A percentile compares a stretch with the other conserved stretches of the same genome.
These are phyloP conservation scores for Pythium brachiatum DNA, from an alignment of 352 stramenopile species.

Conservation along the genomic window DNA sequence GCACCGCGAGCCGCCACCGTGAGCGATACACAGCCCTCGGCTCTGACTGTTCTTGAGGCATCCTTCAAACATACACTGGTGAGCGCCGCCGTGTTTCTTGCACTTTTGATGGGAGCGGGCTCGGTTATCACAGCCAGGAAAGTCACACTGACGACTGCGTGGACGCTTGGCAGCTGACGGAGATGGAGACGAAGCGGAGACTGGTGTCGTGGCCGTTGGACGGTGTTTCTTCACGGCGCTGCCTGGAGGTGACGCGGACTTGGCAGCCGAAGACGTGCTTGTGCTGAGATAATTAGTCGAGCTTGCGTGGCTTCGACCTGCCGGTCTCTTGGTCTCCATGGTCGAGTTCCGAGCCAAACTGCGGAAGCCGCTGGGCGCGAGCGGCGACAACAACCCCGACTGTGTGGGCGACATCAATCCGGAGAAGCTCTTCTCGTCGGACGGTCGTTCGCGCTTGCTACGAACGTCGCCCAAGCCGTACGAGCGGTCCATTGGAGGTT, in stretches of 20 bases:
- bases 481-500: slow-evolving; percentile 46
- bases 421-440: slow-evolving; percentile 5
- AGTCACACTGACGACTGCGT: slow-evolving; percentile 53
- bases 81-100: slow-evolving; percentile 87
- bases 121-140: slow-evolving; percentile 70
- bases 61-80: slow-evolving; percentile 80
- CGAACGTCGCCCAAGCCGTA: slow-evolving; percentile 28
- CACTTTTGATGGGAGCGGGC: slow-evolving; percentile 84
- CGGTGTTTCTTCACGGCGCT: background rate
- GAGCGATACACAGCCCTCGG: slow-evolving; percentile 79
- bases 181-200: background rate
- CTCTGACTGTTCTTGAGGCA: slow-evolving; percentile 89
- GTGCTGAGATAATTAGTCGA: background rate
- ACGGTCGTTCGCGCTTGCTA: slow-evolving; percentile 39
- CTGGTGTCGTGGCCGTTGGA: background rate
- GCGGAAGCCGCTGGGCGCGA: slow-evolving; percentile 28
- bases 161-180: slow-evolving; percentile 9
- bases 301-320: background rate
- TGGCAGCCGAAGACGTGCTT: background rate
- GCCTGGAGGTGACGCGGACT: background rate
- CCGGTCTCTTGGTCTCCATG: slow-evolving; percentile 40
- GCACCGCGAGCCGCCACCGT: slow-evolving; percentile 78
- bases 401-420: slow-evolving; percentile 19
- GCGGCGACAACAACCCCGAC: slow-evolving; percentile 12
- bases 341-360: slow-evolving; percentile 34